These are phyloP conservation scores for Tulasnella sp. DNA, from an alignment of 768 basidiomycete species.

Conservation along the genomic window DNA sequence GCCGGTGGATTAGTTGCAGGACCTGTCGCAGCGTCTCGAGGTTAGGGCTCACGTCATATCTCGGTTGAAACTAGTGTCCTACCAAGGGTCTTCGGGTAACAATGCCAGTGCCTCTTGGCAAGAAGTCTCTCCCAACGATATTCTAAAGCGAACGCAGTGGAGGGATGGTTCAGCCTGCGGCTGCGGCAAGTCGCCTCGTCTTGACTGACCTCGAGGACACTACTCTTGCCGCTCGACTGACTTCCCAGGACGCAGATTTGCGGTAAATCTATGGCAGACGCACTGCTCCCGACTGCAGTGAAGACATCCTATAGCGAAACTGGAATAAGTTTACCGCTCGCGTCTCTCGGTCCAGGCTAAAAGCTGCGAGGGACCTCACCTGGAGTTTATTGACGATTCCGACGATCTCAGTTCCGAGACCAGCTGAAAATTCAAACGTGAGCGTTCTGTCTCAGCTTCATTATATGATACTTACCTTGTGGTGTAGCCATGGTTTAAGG, in stretches of 20 bases:
- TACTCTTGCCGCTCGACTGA: slow-evolving; percentile 90
- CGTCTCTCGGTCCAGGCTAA: not conserved
- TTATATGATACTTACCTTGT: not conserved
- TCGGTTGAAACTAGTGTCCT: not conserved
- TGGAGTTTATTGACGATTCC: slow-evolving; percentile 77
- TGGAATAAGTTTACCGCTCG: not conserved
- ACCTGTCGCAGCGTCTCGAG: slow-evolving; percentile 37
- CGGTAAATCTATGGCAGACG: slow-evolving; percentile 74
- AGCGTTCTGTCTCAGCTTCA: not conserved
- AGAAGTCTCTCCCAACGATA: slow-evolving; percentile 95
- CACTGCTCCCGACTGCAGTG: slow-evolving; percentile 66
- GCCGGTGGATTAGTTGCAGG: slow-evolving; percentile 87
- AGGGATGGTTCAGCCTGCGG: not conserved
- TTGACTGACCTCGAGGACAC: slow-evolving; percentile 69
- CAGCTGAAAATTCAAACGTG: not conserved
- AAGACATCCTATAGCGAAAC: slow-evolving; percentile 49
- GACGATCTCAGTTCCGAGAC: slow-evolving; percentile 75
- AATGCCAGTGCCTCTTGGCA: slow-evolving; percentile 98
- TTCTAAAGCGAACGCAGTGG: slow-evolving; percentile 41
- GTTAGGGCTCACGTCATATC: not conserved
- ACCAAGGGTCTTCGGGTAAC: slow-evolving; percentile 95
- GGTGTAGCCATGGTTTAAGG: not conserved
- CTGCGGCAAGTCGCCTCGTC: not conserved
- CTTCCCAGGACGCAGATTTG: slow-evolving; percentile 88
- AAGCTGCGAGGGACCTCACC: slow-evolving; percentile 11